Evolutionary conservation across 2,329 filamentous ascomycete genomes (phyloP).

Genomic region (Epichloe festucae): DNA sequence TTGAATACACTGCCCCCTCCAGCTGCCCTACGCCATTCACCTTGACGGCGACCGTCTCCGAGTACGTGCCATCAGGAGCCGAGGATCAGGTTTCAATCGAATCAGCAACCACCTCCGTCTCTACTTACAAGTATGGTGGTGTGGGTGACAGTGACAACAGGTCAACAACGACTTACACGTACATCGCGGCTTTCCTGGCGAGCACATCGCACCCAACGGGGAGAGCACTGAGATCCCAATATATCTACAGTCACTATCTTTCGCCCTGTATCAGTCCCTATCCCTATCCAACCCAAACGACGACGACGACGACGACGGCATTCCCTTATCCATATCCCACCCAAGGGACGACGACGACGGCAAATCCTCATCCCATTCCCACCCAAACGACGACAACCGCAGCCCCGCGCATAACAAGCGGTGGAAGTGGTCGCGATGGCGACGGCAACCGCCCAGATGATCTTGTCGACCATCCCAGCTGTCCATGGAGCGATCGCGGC

Average conservation of each 20-base stretch:
- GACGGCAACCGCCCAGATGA: neutral
- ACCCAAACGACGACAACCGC: constrained; percentile 1
- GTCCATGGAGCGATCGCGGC: neutral
- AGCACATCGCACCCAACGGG: constrained; percentile 3
- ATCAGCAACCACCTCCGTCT: neutral
- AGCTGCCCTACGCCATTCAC: constrained; percentile 18
- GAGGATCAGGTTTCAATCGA: constrained; percentile 5
- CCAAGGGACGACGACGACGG: neutral
- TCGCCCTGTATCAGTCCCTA: constrained; percentile 9
- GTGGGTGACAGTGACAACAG: too few species aligned
- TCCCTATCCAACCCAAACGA: too few species aligned
- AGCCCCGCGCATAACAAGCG: neutral
- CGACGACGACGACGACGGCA: too few species aligned
- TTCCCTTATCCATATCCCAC: neutral
- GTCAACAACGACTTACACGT: constrained; percentile 3
- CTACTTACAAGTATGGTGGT: neutral
- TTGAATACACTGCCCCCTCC: constrained; percentile 14
- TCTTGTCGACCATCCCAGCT: neutral
- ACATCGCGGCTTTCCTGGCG: constrained; percentile 9
- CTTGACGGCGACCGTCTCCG: constrained; percentile 7
- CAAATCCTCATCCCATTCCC: too few species aligned
- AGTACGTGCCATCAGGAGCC: constrained; percentile 7
- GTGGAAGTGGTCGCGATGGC: neutral
- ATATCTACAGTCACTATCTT: constrained; percentile 10
- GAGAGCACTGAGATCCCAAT: constrained; percentile 1